Evolutionary conservation across 768 basidiomycete species (phyloP), one percentile per base, ranked within the genome.

Genomic region (Artomyces pyxidatus): DNA sequence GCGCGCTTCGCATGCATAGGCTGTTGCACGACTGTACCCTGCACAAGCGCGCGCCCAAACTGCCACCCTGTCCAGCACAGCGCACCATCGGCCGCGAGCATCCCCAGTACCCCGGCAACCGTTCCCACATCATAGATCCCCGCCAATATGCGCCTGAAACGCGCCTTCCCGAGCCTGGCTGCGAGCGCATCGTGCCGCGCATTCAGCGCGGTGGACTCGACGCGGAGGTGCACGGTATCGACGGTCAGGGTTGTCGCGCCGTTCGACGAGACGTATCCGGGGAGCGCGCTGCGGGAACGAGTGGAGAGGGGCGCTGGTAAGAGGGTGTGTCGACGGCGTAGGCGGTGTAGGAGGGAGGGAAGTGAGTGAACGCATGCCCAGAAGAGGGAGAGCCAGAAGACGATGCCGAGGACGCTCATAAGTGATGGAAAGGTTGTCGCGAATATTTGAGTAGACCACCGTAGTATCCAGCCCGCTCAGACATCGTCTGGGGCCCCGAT

Each of bases 121-220:
- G 63, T 68, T 6, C 84, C 84, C 0, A 73, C 23, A 54, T 77
- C 69, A 61, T 86, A 87, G 39, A 76, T 56, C 5, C 50, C 26
- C 37, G 58, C 54, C 9, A 80, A 55, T 1, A 53, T 47, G 3
- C 54, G 48, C 23, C 54, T 52, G 30, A 55, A 45, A 40, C 62
- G 65, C 7, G 43, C 30, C 23, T 21, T 45, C 17, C 26, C 28
- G 12, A 50, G 45, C 42, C 49, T 44, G 0, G 32, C 39, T 14
- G 37, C 26, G 14, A 50, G 27, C 6, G 10, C 19, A 17, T 54
- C 53, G 41, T 56, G 53, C n/a, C 6, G 2, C 6, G 37, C 8
- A 22, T 56, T 56, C 14, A 56, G 47, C 4, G 49, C 48, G 28
- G 53, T 56, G 35, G 53, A 50, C 49, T 55, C 54, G 27, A 54